Conservation (phyloP, 176 grass and related monocot genomes). For the Lolium rigidum region DNA sequence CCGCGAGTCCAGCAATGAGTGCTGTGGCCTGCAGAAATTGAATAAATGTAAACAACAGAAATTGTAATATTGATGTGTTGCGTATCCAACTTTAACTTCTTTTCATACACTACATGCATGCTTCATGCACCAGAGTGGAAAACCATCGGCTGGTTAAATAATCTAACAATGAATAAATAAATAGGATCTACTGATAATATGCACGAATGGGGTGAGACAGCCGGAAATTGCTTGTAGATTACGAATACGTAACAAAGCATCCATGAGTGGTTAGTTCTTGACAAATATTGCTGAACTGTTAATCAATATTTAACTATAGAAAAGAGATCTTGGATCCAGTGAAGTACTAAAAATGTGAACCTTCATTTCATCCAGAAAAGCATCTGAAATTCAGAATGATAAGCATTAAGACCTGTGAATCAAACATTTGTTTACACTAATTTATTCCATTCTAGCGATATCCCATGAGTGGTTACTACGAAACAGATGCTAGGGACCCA, state of each 20-base stretch:
- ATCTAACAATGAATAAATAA: background rate
- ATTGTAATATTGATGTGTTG: background rate
- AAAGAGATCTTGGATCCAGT: background rate
- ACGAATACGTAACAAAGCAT: background rate
- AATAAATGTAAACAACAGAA: slow-evolving; percentile 31
- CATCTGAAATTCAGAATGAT: slow-evolving; percentile 5
- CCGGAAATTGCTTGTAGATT: background rate
- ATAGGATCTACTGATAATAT: background rate
- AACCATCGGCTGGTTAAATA: background rate
- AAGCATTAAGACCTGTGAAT: background rate
- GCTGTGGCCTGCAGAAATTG: slow-evolving; percentile 56
- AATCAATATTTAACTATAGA: background rate
- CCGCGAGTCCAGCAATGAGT: slow-evolving; percentile 81
- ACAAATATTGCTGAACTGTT: background rate
- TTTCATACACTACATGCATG: background rate
- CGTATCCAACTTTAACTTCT: slow-evolving; percentile 26
- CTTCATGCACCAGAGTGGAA: slow-evolving; percentile 2
- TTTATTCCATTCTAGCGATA: background rate
- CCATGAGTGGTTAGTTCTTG: background rate
- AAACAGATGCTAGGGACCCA: background rate
- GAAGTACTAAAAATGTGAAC: slow-evolving; percentile 4
- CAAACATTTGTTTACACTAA: background rate
- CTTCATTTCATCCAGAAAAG: background rate
- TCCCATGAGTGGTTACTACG: too few relatives aligned
- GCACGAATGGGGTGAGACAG: background rate